Percentiles rank a stretch among this genome's conserved stretches.
phyloP scores from a whole-genome alignment of 2,329 filamentous ascomycete species.

The Phaeosphaeriaceae sp. region DNA sequence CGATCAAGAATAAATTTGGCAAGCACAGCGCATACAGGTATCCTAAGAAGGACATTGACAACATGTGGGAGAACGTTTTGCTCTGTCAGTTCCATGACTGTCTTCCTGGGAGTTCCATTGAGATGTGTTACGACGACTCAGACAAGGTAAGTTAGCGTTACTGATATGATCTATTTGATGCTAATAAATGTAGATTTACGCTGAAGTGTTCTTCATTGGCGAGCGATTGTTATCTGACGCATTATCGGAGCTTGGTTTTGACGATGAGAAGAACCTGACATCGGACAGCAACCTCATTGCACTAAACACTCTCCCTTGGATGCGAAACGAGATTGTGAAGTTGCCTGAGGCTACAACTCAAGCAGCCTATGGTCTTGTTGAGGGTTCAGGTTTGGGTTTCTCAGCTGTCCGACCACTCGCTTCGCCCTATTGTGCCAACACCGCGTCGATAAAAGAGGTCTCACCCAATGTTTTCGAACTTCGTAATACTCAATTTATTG shows the following conservation, averaged over 20 bases:
- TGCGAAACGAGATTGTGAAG: slow-evolving; percentile 74
- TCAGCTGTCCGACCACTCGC: slow-evolving; percentile 42
- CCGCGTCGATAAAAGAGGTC: slow-evolving; percentile 59
- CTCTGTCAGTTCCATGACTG: slow-evolving; percentile 99
- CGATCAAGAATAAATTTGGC: slow-evolving; percentile 66
- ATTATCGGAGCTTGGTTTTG: slow-evolving; percentile 69
- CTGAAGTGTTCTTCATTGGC: slow-evolving; percentile 78
- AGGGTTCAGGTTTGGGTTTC: slow-evolving; percentile 54
- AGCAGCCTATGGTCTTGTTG: slow-evolving; percentile 48
- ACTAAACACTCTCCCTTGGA: slow-evolving; percentile 88
- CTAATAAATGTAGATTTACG: slow-evolving; percentile 67
- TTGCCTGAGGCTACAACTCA: slow-evolving; percentile 55
- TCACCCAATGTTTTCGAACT: slow-evolving; percentile 73
- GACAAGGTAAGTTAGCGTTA: slow-evolving; percentile 62
- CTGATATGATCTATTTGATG: background rate
- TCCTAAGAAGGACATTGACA: slow-evolving; percentile 90
- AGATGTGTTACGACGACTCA: slow-evolving; percentile 98
- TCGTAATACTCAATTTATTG: slow-evolving; percentile 75
- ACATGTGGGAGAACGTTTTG: slow-evolving; percentile 92
- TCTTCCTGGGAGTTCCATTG: slow-evolving; percentile 90
- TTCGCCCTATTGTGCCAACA: slow-evolving; percentile 30
- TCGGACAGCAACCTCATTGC: slow-evolving; percentile 62
- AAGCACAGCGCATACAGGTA: slow-evolving; percentile 72
- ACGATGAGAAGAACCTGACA: slow-evolving; percentile 50
- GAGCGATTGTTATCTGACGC: slow-evolving; percentile 74